Conservation (phyloP, 176 grass and related monocot genomes). For the Oryza australiensis region DNA sequence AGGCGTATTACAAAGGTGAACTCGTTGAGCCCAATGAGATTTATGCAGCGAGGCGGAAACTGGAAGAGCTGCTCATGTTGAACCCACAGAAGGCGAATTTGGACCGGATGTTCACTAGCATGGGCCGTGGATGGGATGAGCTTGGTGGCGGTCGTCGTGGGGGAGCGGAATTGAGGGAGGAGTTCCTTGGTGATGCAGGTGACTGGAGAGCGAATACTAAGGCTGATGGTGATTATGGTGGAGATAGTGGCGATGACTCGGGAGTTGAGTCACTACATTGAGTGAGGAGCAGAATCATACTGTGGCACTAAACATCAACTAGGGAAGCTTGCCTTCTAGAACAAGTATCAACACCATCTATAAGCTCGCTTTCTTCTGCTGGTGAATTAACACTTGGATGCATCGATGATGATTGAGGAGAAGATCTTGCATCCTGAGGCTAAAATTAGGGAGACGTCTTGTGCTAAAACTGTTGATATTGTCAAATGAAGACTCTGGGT, state of each 20-base stretch:
- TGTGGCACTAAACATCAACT: not conserved
- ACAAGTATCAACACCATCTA: not conserved
- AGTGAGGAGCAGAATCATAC: conserved; percentile 37
- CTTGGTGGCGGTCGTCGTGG: conserved; percentile 23
- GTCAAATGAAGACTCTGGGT: not conserved
- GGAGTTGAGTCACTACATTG: conserved; percentile 85
- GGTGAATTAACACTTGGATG: not conserved
- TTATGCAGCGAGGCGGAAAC: conserved; percentile 50
- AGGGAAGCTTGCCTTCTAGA: conserved; percentile 8
- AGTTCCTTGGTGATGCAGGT: conserved; percentile 39
- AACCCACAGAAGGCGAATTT: conserved; percentile 73
- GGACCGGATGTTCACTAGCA: conserved; percentile 86
- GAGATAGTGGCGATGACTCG: conserved; percentile 70
- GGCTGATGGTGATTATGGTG: conserved; percentile 32
- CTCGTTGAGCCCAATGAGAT: conserved; percentile 62
- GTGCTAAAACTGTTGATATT: not conserved
- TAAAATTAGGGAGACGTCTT: not conserved
- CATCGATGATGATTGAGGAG: conserved; percentile 6
- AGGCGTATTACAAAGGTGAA: conserved; percentile 75
- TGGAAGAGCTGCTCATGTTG: conserved; percentile 70
- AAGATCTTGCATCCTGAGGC: not conserved
- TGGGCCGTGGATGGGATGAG: conserved; percentile 55
- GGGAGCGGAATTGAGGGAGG: conserved; percentile 42
- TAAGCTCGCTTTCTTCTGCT: not conserved
- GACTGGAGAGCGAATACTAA: conserved; percentile 18